A percentile compares a stretch with the other conserved stretches of the same genome.
phyloP scores from a whole-genome alignment of 768 basidiomycete genomes.

The Suillus paluster region DNA sequence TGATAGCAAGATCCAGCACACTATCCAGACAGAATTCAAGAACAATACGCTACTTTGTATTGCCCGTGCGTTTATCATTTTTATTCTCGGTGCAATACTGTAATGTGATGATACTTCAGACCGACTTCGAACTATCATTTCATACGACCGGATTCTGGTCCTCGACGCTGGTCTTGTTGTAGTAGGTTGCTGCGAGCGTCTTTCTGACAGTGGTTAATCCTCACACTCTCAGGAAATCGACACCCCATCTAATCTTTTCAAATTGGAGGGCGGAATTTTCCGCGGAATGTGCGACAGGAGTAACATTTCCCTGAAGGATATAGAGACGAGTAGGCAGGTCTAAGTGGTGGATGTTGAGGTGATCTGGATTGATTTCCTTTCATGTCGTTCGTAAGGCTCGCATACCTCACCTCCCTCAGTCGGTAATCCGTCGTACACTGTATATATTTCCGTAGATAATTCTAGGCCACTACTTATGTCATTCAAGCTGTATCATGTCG shows the following conservation, averaged over 20 bases:
- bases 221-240: constrained; percentile 52
- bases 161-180: constrained; percentile 64
- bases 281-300: constrained; percentile 63
- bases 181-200: constrained; percentile 33
- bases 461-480: too few relatives aligned
- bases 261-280: constrained; percentile 56
- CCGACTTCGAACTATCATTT: constrained; percentile 55
- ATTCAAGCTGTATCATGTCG: too few relatives aligned
- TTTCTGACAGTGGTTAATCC: neutral
- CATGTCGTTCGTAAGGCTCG: too few relatives aligned
- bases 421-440: too few relatives aligned
- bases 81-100: neutral
- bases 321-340: constrained; percentile 23
- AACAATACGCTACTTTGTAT: constrained; percentile 58
- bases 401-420: too few relatives aligned
- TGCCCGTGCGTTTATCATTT: constrained; percentile 38
- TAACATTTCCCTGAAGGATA: constrained; percentile 52
- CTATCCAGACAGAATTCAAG: constrained; percentile 45
- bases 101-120: constrained; percentile 20
- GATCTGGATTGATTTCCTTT: too few relatives aligned
- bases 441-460: too few relatives aligned
- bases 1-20: constrained; percentile 56
- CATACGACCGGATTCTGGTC: constrained; percentile 74
- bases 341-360: too few relatives aligned
- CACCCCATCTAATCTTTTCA: constrained; percentile 56